A percentile compares a stretch with the other conserved stretches of the same genome.
phyloP scores from a whole-genome alignment of 2,329 filamentous ascomycete genomes.

The Keithomyces neogunnii region DNA sequence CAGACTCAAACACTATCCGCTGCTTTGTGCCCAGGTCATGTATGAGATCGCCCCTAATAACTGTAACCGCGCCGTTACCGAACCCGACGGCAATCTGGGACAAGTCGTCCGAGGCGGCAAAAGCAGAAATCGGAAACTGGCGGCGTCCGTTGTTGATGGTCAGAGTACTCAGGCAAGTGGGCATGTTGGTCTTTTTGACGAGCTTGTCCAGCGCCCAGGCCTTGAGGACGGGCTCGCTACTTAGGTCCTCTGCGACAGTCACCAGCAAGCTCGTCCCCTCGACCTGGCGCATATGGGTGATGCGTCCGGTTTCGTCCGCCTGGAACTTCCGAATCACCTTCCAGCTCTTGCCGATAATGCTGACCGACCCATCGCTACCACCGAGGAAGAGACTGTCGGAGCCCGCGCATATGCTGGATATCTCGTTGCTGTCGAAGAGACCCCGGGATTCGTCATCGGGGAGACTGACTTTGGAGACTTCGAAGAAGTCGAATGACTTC shows the following conservation, averaged over 20 bases:
- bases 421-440: slow-evolving; percentile 74
- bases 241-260: slow-evolving; percentile 80
- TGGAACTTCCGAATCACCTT: slow-evolving; percentile 81
- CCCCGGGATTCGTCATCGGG: slow-evolving; percentile 70
- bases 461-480: slow-evolving; percentile 76
- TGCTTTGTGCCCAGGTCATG: slow-evolving; percentile 93
- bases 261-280: slow-evolving; percentile 79
- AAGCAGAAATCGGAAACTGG: slow-evolving; percentile 90
- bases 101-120: slow-evolving; percentile 78
- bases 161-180: slow-evolving; percentile 79
- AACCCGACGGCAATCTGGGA: slow-evolving; percentile 93
- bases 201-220: slow-evolving; percentile 96
- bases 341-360: slow-evolving; percentile 80
- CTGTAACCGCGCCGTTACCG: slow-evolving; percentile 86
- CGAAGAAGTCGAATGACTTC: slow-evolving; percentile 99
- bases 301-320: slow-evolving; percentile 70
- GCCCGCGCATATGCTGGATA: slow-evolving; percentile 77
- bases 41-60: slow-evolving; percentile 88
- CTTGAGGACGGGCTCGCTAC: slow-evolving; percentile 79
- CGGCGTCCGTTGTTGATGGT: slow-evolving; percentile 83
- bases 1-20: slow-evolving; percentile 89
- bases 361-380: slow-evolving; percentile 74
- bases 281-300: slow-evolving; percentile 89
- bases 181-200: slow-evolving; percentile 86
- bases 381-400: slow-evolving; percentile 87